These are phyloP conservation scores for Sporisorium exsertum DNA, from an alignment of 1,284 basidiomycete species.

Conservation along the genomic window DNA sequence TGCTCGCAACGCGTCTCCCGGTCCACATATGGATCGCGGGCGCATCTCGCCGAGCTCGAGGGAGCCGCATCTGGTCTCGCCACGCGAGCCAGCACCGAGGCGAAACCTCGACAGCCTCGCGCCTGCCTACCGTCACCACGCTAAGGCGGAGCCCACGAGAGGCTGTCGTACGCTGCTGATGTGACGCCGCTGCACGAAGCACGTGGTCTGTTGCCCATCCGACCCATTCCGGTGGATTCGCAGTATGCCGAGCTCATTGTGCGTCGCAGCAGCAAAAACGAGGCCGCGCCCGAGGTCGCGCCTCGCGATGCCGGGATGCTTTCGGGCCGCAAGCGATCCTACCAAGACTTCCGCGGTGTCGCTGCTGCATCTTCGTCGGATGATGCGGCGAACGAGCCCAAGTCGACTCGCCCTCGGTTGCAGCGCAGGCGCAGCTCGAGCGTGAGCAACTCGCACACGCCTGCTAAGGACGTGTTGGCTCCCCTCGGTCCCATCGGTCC, in stretches of 20 bases:
- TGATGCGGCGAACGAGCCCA: constrained; percentile 9
- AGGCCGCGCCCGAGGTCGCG: not conserved
- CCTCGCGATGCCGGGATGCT: constrained; percentile 15
- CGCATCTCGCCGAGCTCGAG: constrained; percentile 21
- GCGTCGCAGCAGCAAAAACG: constrained; percentile 27
- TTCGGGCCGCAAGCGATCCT: constrained; percentile 41
- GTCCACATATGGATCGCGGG: constrained; percentile 12
- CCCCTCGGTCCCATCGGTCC: constrained; percentile 36
- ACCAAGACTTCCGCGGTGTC: constrained; percentile 32
- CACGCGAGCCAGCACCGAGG: constrained; percentile 13
- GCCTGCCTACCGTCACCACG: constrained; percentile 13
- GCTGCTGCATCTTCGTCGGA: constrained; percentile 4
- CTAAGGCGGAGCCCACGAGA: constrained; percentile 14
- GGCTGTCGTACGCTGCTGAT: constrained; percentile 30
- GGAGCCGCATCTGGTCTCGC: constrained; percentile 8
- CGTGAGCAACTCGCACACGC: constrained; percentile 23
- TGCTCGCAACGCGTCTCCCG: constrained; percentile 12
- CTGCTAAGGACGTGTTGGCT: constrained; percentile 22
- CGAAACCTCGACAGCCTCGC: constrained; percentile 11
- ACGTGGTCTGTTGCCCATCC: constrained; percentile 45
- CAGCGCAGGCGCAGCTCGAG: constrained; percentile 49
- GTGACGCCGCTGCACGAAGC: constrained; percentile 49
- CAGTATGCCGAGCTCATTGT: constrained; percentile 23
- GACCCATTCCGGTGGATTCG: constrained; percentile 44
- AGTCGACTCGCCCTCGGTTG: constrained; percentile 24